These are phyloP conservation scores for Auriculariales sp. DNA, from an alignment of 768 basidiomycete genomes.

Conservation along the genomic window DNA sequence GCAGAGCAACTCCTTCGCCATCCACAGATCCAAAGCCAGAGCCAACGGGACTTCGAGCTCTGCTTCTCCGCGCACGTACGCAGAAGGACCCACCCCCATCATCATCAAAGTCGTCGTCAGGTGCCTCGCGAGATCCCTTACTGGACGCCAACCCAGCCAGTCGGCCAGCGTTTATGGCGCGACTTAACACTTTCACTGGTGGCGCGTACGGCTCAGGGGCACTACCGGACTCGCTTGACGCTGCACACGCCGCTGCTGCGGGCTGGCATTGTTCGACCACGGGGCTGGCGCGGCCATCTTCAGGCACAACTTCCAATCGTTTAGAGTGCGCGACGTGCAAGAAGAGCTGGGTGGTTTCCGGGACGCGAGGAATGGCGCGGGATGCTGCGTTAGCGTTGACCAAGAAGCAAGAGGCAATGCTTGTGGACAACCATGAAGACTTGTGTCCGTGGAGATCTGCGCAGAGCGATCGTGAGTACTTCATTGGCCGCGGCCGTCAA, in stretches of 20 bases:
- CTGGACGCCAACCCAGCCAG: not conserved
- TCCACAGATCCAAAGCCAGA: too few species aligned
- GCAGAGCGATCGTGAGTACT: slow-evolving; percentile 59
- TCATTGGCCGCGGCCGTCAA: not conserved
- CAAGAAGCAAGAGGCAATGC: slow-evolving; percentile 52
- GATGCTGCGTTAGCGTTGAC: slow-evolving; percentile 47
- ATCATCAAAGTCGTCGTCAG: not conserved
- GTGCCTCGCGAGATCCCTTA: not conserved
- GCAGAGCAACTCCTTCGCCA: too few species aligned
- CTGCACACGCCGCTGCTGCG: not conserved
- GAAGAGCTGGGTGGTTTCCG: slow-evolving; percentile 5
- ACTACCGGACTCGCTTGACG: not conserved
- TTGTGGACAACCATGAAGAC: slow-evolving; percentile 61
- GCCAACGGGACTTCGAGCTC: too few species aligned
- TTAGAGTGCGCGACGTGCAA: slow-evolving; percentile 8
- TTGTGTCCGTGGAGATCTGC: slow-evolving; percentile 74
- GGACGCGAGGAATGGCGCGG: slow-evolving; percentile 6
- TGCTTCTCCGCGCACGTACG: not conserved
- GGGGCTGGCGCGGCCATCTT: not conserved
- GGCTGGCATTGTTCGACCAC: not conserved
- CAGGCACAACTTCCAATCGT: slow-evolving; percentile 1
- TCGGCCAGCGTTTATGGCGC: not conserved
- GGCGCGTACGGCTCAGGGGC: not conserved
- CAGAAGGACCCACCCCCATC: not conserved
- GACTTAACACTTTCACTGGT: not conserved